phyloP scores from a whole-genome alignment of 2,329 filamentous ascomycete genomes.

The Neopestalotiopsis sp. region DNA sequence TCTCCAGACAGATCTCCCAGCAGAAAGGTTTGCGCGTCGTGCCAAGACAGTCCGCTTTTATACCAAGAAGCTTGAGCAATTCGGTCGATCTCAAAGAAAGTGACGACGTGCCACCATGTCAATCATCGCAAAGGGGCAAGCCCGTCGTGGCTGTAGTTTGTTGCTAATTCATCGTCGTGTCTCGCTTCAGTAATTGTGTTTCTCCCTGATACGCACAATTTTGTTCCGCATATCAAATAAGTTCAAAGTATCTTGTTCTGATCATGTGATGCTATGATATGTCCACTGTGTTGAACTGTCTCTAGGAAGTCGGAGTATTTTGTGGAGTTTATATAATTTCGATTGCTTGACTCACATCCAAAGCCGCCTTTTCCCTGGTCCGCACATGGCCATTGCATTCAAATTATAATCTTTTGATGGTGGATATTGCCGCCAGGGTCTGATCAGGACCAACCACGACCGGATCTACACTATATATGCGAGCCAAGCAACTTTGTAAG shows the following conservation, averaged over 20 bases:
- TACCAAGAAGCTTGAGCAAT: neutral
- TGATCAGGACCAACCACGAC: too few relatives aligned
- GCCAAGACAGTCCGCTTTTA: neutral
- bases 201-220: neutral
- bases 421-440: too few relatives aligned
- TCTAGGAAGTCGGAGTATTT: too few relatives aligned
- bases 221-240: neutral
- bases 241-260: neutral
- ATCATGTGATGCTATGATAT: neutral
- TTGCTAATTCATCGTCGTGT: neutral
- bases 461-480: too few relatives aligned
- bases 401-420: too few relatives aligned
- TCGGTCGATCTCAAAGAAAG: neutral
- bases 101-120: neutral
- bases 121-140: neutral
- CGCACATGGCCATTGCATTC: too few relatives aligned
- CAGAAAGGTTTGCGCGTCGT: neutral
- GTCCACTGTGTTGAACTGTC: neutral
- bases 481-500: neutral
- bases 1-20: neutral
- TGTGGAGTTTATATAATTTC: too few relatives aligned
- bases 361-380: too few relatives aligned
- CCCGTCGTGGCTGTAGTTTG: too few relatives aligned
- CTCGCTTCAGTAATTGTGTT: neutral
- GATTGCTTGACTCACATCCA: too few relatives aligned